Base-by-base conservation (phyloP, 1,284 basidiomycete species). In the Marasmius tenuissimus region DNA sequence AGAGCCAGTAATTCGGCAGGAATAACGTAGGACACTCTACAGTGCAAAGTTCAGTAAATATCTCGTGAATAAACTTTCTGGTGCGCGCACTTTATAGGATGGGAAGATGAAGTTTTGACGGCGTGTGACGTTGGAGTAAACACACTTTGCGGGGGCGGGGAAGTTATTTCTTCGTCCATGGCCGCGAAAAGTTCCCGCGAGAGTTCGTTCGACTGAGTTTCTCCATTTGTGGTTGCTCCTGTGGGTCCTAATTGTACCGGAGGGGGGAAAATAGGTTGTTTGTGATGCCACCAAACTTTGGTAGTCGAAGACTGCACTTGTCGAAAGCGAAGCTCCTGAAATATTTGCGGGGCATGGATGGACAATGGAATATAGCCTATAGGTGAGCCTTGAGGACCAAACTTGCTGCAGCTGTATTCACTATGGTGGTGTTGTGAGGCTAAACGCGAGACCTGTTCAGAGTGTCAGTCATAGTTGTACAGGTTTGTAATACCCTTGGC, bases 341-440 rank as follows among this genome's bases (percentile, higher is more conserved):
- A 86, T 52, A 88, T 81, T 22, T 84, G 81, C 1, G 93, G 93
- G 55, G 86, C 78, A 61, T 88, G 83, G 47, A 91, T 71, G 20
- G 89, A 91, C 52, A 94, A 77, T 0, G 93, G 93, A 1, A 86
- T 74, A 69, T 95, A 96, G 27, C 69, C 69, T 27, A 81, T 59
- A 0, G 87, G 83, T 37, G 78, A 82, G 34, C 88, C 89, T 87
- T 70, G 39, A 4, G 81, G 77, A 12, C 92, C 93, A 66, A 85
- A 89, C 72, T 94, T 94, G n/a, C 86, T 74, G 60, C 84, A 80
- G 68, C 85, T 91, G 73, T 95, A 94, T 52, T 91, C 88, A 74
- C 89, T 92, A 60, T 74, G 67, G 62, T 94, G 93, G 77, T 93
- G 91, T 70, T 94, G 92, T 7, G 91, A 92, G 4, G 91, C 90